Base-by-base conservation (phyloP, 2,329 filamentous ascomycete genomes). In the Corynespora cassiicola region DNA sequence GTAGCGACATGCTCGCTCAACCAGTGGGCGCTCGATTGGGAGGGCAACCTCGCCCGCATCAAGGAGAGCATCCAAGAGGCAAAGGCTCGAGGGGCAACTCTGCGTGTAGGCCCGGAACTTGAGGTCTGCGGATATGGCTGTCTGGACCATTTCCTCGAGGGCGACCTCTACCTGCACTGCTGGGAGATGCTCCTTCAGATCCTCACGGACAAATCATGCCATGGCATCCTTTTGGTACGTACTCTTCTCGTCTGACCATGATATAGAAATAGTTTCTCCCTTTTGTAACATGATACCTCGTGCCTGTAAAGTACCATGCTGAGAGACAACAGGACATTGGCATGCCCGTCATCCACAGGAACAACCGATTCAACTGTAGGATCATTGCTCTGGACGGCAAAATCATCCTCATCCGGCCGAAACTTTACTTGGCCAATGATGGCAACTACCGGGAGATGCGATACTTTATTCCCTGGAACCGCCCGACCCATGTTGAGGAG, bases 371-470 rank as follows among this genome's bases (percentile, higher is more conserved):
- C 69, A 43, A 45, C 62, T 82, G 80, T 51, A 74, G 86, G 16
- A 73, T 86, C n/a, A 77, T 88, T 45, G 73, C 75, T 44, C 74
- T 82, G 33, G 79, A 90, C 51, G 78, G 81, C 33, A 82, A 84
- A 67, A 84, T 91, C 14, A 68, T 90, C 12, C 73, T 86, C 42
- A 85, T 94, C 40, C 75, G 87, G 8, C 86, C 86, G 0, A 90
- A 90, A 66, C 74, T 88, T 47, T 84, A 75, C 54, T 76, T 90
- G 5, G 85, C 85, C 31, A 85, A 87, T 44, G 84, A 88, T 63
- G 86, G 86, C 2, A 87, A 75, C 53, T 75, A 69, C 36, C 63
- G 72, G 5, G 73, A 75, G 49, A 61, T 60, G 51, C 50, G 61
- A 7, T 56, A 67, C 45, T 68, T 68, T 31, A 65, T 59, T 12